phyloP scores from a whole-genome alignment of 192 early-diverging fungal species.

The Entomortierella lignicola region DNA sequence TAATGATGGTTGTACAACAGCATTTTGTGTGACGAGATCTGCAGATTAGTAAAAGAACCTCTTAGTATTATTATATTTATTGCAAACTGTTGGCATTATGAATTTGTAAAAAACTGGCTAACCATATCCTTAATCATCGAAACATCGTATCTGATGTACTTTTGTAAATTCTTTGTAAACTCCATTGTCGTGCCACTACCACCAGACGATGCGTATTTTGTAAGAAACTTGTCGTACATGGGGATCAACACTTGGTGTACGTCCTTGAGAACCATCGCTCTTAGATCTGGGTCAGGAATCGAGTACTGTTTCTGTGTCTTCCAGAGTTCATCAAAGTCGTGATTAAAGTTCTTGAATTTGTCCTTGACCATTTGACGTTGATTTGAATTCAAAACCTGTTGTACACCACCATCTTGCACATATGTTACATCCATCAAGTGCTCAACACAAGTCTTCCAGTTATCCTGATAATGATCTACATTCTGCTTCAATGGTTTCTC shows the following conservation, averaged over 20 bases:
- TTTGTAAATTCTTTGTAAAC: slow-evolving; percentile 84
- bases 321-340: slow-evolving; percentile 81
- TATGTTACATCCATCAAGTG: slow-evolving; percentile 79
- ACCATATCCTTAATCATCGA: slow-evolving; percentile 72
- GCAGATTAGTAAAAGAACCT: background rate
- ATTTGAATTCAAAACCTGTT: slow-evolving; percentile 69
- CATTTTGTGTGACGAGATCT: background rate
- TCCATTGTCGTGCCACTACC: slow-evolving; percentile 62
- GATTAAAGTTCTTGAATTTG: slow-evolving; percentile 90
- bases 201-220: slow-evolving; percentile 63
- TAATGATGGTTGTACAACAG: too few relatives aligned
- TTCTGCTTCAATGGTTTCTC: slow-evolving; percentile 51
- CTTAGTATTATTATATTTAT: background rate
- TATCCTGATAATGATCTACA: slow-evolving; percentile 63
- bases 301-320: slow-evolving; percentile 76
- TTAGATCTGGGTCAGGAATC: slow-evolving; percentile 83
- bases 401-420: slow-evolving; percentile 71
- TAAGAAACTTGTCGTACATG: slow-evolving; percentile 79
- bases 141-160: slow-evolving; percentile 85
- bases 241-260: slow-evolving; percentile 80
- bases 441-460: slow-evolving; percentile 82
- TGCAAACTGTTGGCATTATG: slow-evolving; percentile 12
- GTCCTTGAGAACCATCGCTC: slow-evolving; percentile 74
- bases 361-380: slow-evolving; percentile 84
- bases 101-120: slow-evolving; percentile 71